Base-by-base conservation (phyloP, 2,329 filamentous ascomycete species). In the Colletotrichum noveboracense region DNA sequence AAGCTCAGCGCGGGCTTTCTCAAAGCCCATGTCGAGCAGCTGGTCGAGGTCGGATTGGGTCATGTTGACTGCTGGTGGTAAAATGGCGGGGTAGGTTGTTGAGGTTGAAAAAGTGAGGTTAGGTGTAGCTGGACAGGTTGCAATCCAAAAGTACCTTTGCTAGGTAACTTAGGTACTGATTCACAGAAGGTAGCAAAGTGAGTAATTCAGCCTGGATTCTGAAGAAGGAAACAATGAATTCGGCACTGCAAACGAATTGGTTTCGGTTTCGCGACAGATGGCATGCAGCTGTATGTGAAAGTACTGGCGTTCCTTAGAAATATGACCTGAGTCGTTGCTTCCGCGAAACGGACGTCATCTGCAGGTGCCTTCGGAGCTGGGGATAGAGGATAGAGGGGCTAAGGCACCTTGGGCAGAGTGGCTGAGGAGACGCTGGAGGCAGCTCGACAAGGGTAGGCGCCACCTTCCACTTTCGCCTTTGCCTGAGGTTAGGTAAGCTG, bases 1-100 rank as follows among this genome's bases (percentile, higher is more conserved):
- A 61, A 98, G 86, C 83, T 96, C 91, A 62, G 95, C 93, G 78
- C 95, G 93, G 81, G 95, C 92, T 81, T 92, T 91, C 78, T 98
- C 95, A 82, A 99, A 99, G 85, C 93, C 93, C 92, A 94, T 94
- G 68, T 94, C 92, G 78, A 93, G 82, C 79, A 94, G 86, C 43
- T 89, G 85, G 21, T 92, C 88, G 21, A 93, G 86, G 80, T 93
- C 92, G 60, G 91, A 88, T 77, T 89, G 86, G 78, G 90, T 89
- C 86, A 91, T 92, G 77, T 80, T 86, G 84, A 80, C 78, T 78
- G 74, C 73, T 70, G 48, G n/a, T 70, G 60, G 38, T 60, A 34
- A 66, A 32, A 60, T 71, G 66, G 66, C 52, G 71, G 74, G 71
- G 66, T 70, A 77, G 38, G 70, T 55, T 61, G 68, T 24, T 58